These are phyloP conservation scores for Kurtzmaniella fragi DNA, from an alignment of 805 yeast genomes.

Conservation along the genomic window DNA sequence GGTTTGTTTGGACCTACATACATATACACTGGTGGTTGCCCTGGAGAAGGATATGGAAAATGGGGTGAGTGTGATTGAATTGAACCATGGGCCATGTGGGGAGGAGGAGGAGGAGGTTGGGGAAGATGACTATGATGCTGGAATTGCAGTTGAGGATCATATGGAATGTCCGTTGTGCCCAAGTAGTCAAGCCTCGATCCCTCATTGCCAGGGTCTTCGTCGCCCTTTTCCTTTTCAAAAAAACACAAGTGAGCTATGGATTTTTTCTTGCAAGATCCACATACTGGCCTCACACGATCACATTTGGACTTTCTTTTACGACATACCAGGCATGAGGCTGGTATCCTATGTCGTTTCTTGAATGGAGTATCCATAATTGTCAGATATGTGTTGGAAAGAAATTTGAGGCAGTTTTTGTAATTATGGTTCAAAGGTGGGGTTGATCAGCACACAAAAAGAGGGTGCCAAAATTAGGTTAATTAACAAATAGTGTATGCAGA, in stretches of 20 bases:
- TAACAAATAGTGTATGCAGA: too few species aligned
- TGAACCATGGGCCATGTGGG: neutral
- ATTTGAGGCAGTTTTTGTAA: neutral
- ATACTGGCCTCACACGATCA: conserved; percentile 38
- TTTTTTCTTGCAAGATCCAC: conserved; percentile 39
- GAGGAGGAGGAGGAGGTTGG: neutral
- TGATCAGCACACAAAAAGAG: neutral
- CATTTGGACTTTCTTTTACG: conserved; percentile 39
- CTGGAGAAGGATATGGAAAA: too few species aligned
- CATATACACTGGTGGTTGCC: too few species aligned
- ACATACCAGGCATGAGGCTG: conserved; percentile 41
- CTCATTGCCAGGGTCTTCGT: neutral
- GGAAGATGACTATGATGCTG: neutral
- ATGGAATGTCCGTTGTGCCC: too few species aligned
- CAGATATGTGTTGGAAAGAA: neutral
- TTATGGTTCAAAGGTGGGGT: neutral
- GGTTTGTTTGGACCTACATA: too few species aligned
- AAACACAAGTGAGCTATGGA: conserved; percentile 39
- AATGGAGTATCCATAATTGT: conserved; percentile 18
- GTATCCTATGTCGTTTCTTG: conserved; percentile 35
- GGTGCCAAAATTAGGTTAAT: too few species aligned
- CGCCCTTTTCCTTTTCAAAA: conserved; percentile 22
- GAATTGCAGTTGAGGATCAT: neutral
- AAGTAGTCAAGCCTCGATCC: too few species aligned
- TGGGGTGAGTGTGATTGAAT: too few species aligned